Percentiles rank a stretch among this genome's conserved stretches.
Evolutionary conservation across 176 grass and related monocot genomes (phyloP).

Genomic region (Poa annua): DNA sequence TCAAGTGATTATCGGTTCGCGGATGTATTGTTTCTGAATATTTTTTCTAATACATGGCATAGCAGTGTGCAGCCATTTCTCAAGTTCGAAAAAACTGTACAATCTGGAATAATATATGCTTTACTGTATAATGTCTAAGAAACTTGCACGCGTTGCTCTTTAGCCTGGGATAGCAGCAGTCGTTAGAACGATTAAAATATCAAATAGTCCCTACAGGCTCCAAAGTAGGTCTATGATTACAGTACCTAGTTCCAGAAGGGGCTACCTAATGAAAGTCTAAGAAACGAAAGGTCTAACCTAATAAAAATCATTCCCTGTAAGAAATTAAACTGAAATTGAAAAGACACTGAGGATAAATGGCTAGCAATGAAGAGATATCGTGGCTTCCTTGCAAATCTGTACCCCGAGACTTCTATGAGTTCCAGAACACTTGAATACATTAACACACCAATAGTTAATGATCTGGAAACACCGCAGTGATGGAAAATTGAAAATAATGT

Average conservation of each 20-base stretch:
- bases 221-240: too few relatives aligned
- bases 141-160: not conserved
- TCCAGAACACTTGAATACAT: conserved; percentile 98
- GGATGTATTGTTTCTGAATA: too few relatives aligned
- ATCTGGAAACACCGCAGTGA: conserved; percentile 51
- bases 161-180: not conserved
- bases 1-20: too few relatives aligned
- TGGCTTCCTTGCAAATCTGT: conserved; percentile 83
- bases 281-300: not conserved
- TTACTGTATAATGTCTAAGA: not conserved
- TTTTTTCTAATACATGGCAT: not conserved
- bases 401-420: conserved; percentile 89
- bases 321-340: not conserved
- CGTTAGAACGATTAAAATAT: not conserved
- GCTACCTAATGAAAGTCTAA: not conserved
- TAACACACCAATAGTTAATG: conserved; percentile 83
- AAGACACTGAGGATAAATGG: not conserved
- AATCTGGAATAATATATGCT: conserved; percentile 4
- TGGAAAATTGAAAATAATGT: conserved; percentile 25
- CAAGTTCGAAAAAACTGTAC: not conserved
- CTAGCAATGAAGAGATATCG: not conserved
- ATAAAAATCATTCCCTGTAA: conserved; percentile 14
- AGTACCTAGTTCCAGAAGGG: too few relatives aligned
- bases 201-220: not conserved
- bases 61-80: not conserved